A percentile compares a stretch with the other conserved stretches of the same genome.
phyloP scores from a whole-genome alignment of 495 filamentous ascomycete species.

The Aspergillus coremiiformis region DNA sequence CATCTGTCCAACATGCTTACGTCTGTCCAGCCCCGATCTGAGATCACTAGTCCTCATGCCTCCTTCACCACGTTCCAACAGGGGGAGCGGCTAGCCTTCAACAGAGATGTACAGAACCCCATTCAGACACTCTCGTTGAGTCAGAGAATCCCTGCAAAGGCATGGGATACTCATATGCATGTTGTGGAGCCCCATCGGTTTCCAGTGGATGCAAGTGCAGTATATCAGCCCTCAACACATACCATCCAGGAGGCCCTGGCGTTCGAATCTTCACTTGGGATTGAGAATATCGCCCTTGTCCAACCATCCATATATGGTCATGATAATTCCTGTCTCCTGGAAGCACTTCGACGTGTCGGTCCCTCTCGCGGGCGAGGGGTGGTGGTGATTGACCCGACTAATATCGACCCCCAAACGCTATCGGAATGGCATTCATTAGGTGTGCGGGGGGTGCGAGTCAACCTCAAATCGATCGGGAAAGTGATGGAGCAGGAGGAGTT shows the following conservation, averaged over 20 bases:
- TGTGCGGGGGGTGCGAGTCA: conserved; percentile 45
- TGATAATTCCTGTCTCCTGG: conserved; percentile 47
- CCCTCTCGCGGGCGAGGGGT: conserved; percentile 41
- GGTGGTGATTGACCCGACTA: conserved; percentile 42
- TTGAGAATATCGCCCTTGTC: conserved; percentile 43
- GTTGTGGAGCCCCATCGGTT: conserved; percentile 39
- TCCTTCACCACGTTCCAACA: conserved; percentile 14
- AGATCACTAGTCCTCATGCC: neutral
- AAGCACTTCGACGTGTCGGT: conserved; percentile 33
- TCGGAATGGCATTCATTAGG: conserved; percentile 41
- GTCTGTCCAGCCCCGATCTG: conserved; percentile 7
- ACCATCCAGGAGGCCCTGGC: conserved; percentile 32
- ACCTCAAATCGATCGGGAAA: conserved; percentile 41
- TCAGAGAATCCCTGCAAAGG: conserved; percentile 25
- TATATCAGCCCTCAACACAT: conserved; percentile 33
- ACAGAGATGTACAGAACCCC: conserved; percentile 7
- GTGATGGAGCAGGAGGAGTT: conserved; percentile 29
- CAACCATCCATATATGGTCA: conserved; percentile 46
- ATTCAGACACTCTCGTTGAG: conserved; percentile 11
- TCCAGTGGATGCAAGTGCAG: conserved; percentile 29
- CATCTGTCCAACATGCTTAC: conserved; percentile 8
- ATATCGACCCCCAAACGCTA: conserved; percentile 25
- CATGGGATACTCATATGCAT: conserved; percentile 51
- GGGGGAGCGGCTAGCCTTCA: conserved; percentile 5
- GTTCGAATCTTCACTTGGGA: conserved; percentile 33